Conservation (phyloP, 2,329 filamentous ascomycete species). For the Fusarium annulatum region DNA sequence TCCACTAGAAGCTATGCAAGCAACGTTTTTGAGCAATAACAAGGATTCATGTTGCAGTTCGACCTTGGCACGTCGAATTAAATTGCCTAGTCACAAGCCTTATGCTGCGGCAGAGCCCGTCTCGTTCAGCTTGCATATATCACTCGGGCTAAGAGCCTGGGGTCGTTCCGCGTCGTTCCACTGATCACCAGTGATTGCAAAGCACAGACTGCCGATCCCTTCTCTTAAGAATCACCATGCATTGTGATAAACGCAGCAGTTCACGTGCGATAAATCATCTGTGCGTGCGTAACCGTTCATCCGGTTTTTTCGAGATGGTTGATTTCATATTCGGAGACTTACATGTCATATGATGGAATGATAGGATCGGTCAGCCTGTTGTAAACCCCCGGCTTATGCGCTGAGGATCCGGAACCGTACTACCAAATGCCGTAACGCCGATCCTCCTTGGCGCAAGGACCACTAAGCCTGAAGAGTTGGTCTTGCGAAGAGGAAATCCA, state of each 20-base stretch:
- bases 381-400: not conserved
- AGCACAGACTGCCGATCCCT: conserved; percentile 5
- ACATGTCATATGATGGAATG: not conserved
- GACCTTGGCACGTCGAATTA: not conserved
- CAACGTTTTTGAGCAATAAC: not conserved
- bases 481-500: not conserved
- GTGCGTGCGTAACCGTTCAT: not conserved
- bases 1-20: not conserved
- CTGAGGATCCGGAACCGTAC: conserved; percentile 8
- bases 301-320: not conserved
- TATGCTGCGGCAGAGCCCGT: not conserved
- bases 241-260: not conserved
- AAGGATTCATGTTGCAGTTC: not conserved
- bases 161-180: not conserved
- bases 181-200: not conserved
- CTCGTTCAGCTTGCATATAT: not conserved
- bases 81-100: not conserved
- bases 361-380: not conserved
- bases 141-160: not conserved
- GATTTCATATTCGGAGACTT: not conserved
- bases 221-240: not conserved
- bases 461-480: not conserved
- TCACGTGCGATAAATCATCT: not conserved
- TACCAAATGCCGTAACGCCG: not conserved
- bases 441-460: not conserved